Conservation (phyloP, 768 basidiomycete genomes). For the Russula compacta region DNA sequence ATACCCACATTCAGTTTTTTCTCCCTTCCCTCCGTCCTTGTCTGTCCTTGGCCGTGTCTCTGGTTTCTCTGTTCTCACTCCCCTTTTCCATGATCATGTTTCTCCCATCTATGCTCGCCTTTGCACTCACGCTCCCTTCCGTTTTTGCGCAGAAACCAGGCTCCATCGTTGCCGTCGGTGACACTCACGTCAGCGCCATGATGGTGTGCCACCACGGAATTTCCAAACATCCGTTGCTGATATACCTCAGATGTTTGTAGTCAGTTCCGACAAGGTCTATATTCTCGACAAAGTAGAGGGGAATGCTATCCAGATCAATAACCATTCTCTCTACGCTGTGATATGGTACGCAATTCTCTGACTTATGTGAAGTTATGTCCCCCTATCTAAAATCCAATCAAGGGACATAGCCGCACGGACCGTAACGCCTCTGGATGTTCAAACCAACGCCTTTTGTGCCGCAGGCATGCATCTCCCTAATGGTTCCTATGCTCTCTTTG, state of each 20-base stretch:
- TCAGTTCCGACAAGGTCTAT: conserved; percentile 73
- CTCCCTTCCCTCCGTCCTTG: too few species aligned
- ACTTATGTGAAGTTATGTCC: too few species aligned
- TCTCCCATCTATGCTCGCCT: too few species aligned
- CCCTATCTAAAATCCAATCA: conserved; percentile 21
- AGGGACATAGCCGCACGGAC: conserved; percentile 57
- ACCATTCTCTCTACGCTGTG: conserved; percentile 67
- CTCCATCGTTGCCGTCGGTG: conserved; percentile 13
- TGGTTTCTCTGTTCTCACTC: too few species aligned
- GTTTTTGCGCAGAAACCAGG: too few species aligned
- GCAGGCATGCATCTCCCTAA: conserved; percentile 79
- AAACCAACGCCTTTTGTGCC: conserved; percentile 71
- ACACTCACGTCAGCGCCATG: conserved; percentile 43
- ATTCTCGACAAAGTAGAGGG: conserved; percentile 85
- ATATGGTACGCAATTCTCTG: conserved; percentile 40
- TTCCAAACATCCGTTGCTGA: background rate
- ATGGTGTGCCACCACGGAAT: conserved; percentile 33
- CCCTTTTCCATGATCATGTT: too few species aligned
- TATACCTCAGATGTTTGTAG: conserved; percentile 60
- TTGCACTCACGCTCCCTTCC: too few species aligned
- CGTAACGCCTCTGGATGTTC: conserved; percentile 58
- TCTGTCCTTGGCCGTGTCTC: too few species aligned
- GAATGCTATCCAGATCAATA: conserved; percentile 54
- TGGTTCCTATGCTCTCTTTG: conserved; percentile 65
- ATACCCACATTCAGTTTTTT: too few species aligned